Conservation (phyloP, 129 eudicot genomes). For the carrot (Daucus carota) region DH1_v3.0 NC_030387.2:10301001-10301500, state of each 20-base stretch:
- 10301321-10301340: too few relatives aligned
- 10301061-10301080: neutral
- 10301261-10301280: neutral
- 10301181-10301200: too few relatives aligned
- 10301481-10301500: neutral
- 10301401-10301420: too few relatives aligned
- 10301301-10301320: too few relatives aligned
- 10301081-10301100: neutral
- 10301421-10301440: too few relatives aligned
- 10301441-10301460: too few relatives aligned
- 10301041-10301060: neutral
- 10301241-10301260: neutral
- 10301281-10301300: too few relatives aligned
- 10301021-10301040: neutral
- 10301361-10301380: too few relatives aligned
- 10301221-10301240: too few relatives aligned
- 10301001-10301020: neutral
- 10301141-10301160: neutral
- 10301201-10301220: neutral
- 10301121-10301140: neutral
- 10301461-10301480: neutral
- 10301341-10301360: too few relatives aligned
- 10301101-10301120: neutral
- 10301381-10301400: too few relatives aligned
- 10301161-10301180: neutral